Evolutionary conservation across 1,139 yeast genomes (phyloP), one percentile per base, ranked within the genome.

Genomic region (Schwanniomyces etchellsii): DNA sequence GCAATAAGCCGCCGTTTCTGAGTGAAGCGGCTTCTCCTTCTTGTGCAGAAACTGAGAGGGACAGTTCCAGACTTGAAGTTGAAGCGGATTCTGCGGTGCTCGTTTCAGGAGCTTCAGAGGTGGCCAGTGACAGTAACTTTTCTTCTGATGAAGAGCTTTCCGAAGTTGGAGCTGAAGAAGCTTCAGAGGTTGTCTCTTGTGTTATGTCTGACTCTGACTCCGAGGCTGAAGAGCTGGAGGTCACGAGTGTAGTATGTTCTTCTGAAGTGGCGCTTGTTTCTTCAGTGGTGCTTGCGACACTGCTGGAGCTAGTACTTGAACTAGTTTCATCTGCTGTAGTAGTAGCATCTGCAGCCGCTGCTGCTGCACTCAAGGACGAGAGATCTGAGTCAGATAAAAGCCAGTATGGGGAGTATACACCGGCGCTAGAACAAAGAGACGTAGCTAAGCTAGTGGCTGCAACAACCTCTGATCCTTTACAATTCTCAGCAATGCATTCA

Each of bases 351-450:
- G 34, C 24, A 7, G 36, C 27, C 4, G 35, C 36, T 18, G 25
- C 32, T 4, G 50, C 50, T 3, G 48, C 50, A 10, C 39, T 44
- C 30, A 35, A 33, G 11, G 29, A 24, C 20, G 26, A 26, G 9
- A 28, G 13, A 11, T 22, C 30, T 13, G 32, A 20, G 9, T 27
- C 21, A 10, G 35, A 28, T 15, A 35, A 20, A 12, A 22, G 21
- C 38, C 38, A 35, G 29, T 34, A 34, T 24, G 37, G 37, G n/a
- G 26, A 18, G 16, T 17, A 20, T 14, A 33, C 76, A 32, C 75
- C 75, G 26, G 60, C 74, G 13, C 43, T 42, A 26, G 52, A 41
- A 44, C 76, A 70, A 30, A 66, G 39, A 5, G 73, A 64, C 11
- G 45, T 45, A 16, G 74, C 75, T 39, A 63, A 50, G 23, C 52